These are phyloP conservation scores for Vitis riparia DNA, from an alignment of 164 flowering plant species.

Conservation along the genomic window DNA sequence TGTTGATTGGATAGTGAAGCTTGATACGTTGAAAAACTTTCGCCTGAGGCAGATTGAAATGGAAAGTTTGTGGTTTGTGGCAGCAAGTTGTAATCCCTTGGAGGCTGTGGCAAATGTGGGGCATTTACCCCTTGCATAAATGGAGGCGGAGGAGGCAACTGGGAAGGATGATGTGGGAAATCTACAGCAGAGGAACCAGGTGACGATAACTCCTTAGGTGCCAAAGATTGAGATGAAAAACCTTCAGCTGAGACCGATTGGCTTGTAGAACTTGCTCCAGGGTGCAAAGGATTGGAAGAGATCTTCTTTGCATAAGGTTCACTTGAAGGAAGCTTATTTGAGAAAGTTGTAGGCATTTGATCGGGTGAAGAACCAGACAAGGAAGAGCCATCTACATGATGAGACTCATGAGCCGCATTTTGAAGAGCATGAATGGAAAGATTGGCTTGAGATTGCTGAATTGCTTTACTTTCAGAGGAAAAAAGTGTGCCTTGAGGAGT, in stretches of 20 bases:
- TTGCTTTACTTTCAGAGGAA: neutral
- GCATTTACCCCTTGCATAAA: constrained; percentile 28
- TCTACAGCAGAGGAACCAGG: constrained; percentile 13
- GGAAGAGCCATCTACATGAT: constrained; percentile 18
- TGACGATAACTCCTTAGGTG: constrained; percentile 13
- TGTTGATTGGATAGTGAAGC: constrained; percentile 33
- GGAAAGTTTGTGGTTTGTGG: constrained; percentile 22
- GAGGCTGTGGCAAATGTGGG: constrained; percentile 20
- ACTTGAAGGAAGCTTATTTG: constrained; percentile 17
- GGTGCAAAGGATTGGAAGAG: constrained; percentile 7
- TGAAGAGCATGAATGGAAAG: constrained; percentile 14
- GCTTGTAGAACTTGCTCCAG: constrained; percentile 6
- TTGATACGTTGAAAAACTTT: constrained; percentile 29
- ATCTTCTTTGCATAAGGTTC: constrained; percentile 20
- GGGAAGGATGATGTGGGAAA: constrained; percentile 22
- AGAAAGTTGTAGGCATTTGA: constrained; percentile 16
- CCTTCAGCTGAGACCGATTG: constrained; percentile 20
- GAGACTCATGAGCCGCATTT: constrained; percentile 16
- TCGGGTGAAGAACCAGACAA: constrained; percentile 12
- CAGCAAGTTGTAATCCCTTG: constrained; percentile 19
- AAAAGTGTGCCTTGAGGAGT: constrained; percentile 5
- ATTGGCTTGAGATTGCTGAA: constrained; percentile 15
- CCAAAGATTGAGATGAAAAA: constrained; percentile 18
- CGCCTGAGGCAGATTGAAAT: constrained; percentile 24
- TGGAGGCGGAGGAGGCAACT: constrained; percentile 26